Evolutionary conservation across 306 rosid species (phyloP), one percentile per base, ranked within the genome.

Genomic region (Cucurbita pepo): DNA sequence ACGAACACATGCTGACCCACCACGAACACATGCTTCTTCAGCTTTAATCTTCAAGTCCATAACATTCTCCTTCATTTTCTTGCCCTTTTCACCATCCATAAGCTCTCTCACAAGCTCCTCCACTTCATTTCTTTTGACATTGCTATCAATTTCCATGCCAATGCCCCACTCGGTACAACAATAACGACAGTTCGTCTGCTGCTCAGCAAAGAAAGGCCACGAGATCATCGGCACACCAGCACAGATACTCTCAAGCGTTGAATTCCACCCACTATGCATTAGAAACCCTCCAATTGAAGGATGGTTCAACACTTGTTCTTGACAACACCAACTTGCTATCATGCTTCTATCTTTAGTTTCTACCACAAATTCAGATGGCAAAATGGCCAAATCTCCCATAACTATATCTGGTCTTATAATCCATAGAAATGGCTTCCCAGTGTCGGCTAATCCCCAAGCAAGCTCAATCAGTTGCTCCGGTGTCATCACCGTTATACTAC

Each of bases 401-500:
- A 86, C 75, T n/a, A 86, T 37, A 74, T 83, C 86, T 54, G 83
- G 82, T 55, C 90, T 86, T 64, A 64, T 82, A 38, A 86, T 82
- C 90, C 88, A 83, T 13, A 86, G 21, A 64, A 81, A 86, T 3
- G 50, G 73, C 6, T 77, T 80, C 71, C 47, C 15, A 44, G 85
- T 76, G 37, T 80, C 71, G 40, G 82, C 80, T 10, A 83, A 30
- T 15, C 90, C 88, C 84, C 88, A 80, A 2, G 83, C 90, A 19
- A 83, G 61, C n/a, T 86, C 90, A 80, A 74, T 58, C 18, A 86
- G 47, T 16, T 86, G 81, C 4, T 78, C 64, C 5, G 40, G 41
- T 12, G 22, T 84, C 85, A 84, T 84, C 1, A 78, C 72, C 16
- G 77, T 77, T 50, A 83, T 76, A 38, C 85, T 83, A 0, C 85